Base-by-base conservation (phyloP, 768 basidiomycete genomes). In the Rhodosporidiobolus sp. region DNA sequence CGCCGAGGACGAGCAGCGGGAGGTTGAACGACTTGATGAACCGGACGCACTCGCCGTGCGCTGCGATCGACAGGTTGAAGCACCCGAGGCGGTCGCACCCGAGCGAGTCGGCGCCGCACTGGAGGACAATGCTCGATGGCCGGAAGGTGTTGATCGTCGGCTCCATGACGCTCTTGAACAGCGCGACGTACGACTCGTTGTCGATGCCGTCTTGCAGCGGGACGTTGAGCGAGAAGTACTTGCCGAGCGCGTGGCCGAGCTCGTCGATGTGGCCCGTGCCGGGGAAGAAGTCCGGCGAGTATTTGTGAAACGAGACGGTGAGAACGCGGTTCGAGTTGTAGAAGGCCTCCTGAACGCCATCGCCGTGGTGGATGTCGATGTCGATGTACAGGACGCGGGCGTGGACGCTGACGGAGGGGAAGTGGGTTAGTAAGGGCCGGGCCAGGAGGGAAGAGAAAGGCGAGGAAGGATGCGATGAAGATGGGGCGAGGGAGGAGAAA, bases 231-330 rank as follows among this genome's bases (percentile, higher is more conserved):
- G 88, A 90, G 80, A 98, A 99, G 80, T 98, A 89, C 82, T 95
- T 96, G 64, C 95, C 95, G 2, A 87, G 80, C 28, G 85, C 84
- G 22, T 92, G 91, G 8, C 85, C 85, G 72, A 92, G 92, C 82
- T 99, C 95, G 79, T 94, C 91, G 16, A 97, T 85, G 81, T 94
- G 94, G 24, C 95, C 95, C 0, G 95, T 99, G 0, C 94, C 94
- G 0, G 95, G 95, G 81, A 99, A 99, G 85, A 99, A 99, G 78
- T 95, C 92, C 67, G 66, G 62, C 2, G 91, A 94, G 84, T 96
- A 99, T 82, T 98, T 98, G 84, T 99, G 95, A 82, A 99, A 99
- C 1, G 95, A 97, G 22, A 97, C 92, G 0, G 95, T 98, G 87
- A 97, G 90, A 74, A 99, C 95, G n/a, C 95, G 89, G 78, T 99